A percentile compares a stretch with the other conserved stretches of the same genome.
These are phyloP conservation scores for Naematelia aurantialba DNA, from an alignment of 768 basidiomycete genomes.

Conservation along the genomic window DNA sequence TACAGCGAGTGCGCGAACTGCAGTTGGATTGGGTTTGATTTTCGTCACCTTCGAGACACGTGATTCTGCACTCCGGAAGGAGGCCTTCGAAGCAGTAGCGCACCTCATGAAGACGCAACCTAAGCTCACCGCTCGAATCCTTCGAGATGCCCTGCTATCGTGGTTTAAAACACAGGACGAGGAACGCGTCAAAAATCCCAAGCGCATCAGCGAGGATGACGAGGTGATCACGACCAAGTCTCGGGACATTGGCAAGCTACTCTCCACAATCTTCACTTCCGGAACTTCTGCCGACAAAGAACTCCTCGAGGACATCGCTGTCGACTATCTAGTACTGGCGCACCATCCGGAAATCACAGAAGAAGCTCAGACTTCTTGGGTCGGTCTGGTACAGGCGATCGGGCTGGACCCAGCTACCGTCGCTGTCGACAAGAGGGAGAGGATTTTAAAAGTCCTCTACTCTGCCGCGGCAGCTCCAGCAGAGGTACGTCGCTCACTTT, in stretches of 20 bases:
- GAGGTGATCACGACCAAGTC: conserved; percentile 56
- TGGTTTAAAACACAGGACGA: conserved; percentile 38
- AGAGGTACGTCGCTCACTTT: conserved; percentile 15
- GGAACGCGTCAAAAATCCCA: background rate
- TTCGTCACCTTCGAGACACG: conserved; percentile 65
- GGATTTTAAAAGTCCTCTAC: conserved; percentile 32
- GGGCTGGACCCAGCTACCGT: conserved; percentile 66
- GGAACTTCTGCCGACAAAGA: conserved; percentile 7
- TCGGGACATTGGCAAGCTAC: conserved; percentile 34
- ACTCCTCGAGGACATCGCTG: conserved; percentile 52
- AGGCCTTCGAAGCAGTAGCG: conserved; percentile 54
- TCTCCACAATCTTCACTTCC: conserved; percentile 24
- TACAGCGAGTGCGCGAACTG: conserved; percentile 25
- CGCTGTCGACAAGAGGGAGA: conserved; percentile 42
- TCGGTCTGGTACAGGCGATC: conserved; percentile 72
- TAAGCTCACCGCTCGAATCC: conserved; percentile 55
- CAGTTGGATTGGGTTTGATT: conserved; percentile 65
- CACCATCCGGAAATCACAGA: conserved; percentile 61
- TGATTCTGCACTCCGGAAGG: conserved; percentile 58
- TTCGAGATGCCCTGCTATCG: conserved; percentile 62
- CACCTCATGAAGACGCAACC: conserved; percentile 53
- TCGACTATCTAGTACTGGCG: conserved; percentile 61
- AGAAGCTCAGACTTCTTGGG: conserved; percentile 67
- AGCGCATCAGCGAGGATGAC: conserved; percentile 52
- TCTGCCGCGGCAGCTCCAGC: conserved; percentile 28